A percentile compares a stretch with the other conserved stretches of the same genome.
phyloP scores from a whole-genome alignment of 1,139 yeast genomes.

The Debaryomycetaceae sp. region DNA sequence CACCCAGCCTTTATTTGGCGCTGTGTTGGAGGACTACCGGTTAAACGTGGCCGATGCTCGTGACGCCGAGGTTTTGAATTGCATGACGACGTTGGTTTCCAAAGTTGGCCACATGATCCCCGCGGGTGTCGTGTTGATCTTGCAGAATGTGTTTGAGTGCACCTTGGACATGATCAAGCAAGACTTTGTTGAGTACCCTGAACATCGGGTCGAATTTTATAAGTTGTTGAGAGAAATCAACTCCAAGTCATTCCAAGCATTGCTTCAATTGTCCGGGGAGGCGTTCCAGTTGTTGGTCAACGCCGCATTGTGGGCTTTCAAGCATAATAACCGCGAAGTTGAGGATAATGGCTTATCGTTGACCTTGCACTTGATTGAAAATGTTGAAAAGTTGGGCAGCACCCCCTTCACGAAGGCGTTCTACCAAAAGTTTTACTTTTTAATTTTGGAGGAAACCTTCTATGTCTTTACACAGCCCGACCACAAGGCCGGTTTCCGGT shows the following conservation, averaged over 20 bases:
- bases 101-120: constrained; percentile 88
- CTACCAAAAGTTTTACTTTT: constrained; percentile 83
- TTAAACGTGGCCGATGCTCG: constrained; percentile 92
- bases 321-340: constrained; percentile 93
- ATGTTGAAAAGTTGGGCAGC: constrained; percentile 74
- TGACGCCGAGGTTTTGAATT: constrained; percentile 94
- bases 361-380: constrained; percentile 75
- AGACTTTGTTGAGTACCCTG: constrained; percentile 95
- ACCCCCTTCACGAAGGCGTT: constrained; percentile 81
- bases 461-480: constrained; percentile 94
- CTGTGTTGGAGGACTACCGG: constrained; percentile 87
- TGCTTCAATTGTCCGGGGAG: constrained; percentile 83
- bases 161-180: constrained; percentile 93
- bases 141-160: constrained; percentile 90
- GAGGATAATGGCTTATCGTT: constrained; percentile 85
- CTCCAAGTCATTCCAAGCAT: constrained; percentile 77
- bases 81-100: constrained; percentile 85
- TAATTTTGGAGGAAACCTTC: constrained; percentile 86
- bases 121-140: constrained; percentile 80
- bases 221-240: constrained; percentile 84
- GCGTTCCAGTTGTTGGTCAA: constrained; percentile 89
- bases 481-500: constrained; percentile 92
- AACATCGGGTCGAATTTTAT: constrained; percentile 95
- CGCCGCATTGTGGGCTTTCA: constrained; percentile 97
- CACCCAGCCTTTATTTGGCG: constrained; percentile 76